Base-by-base conservation (phyloP, 192 early-diverging fungal genomes). In the Chytriomyces confervae region DNA sequence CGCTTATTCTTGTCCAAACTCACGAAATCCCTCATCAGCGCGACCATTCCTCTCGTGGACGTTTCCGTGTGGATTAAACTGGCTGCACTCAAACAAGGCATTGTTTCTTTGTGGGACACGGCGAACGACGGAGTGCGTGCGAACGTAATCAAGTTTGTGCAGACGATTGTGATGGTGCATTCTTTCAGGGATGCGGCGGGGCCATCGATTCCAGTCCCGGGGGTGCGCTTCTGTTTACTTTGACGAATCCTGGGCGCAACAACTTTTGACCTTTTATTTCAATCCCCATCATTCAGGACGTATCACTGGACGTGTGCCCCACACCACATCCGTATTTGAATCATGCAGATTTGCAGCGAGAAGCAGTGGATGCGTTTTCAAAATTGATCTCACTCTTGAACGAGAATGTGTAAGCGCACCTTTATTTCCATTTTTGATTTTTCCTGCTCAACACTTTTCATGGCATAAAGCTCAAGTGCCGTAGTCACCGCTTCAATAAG, bases 401-500 rank as follows among this genome's bases (percentile, higher is more conserved):
- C 13, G 50, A 68, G 29, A 44, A 20, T 20, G 51, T 5, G 9
- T 29, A 9, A 9, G 20, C 20, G 9, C 8, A 20, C 57, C 8
- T 20, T 24, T 29, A 61, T 20, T n/a, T 20, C 24, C 62, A 18
- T 9, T n/a, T 47, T 46, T 57, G n/a, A 13, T 68, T 36, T 36
- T 36, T 36, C 4, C 3, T 36, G 36, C 36, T 36, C 36, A 36
- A 36, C 36, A 36, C 36, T 36, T 36, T 36, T 36, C 36, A 36
- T 36, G 36, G 36, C 29, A 23, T 20, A 44, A 50, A 85, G 81
- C 7, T 53, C 84, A 7, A 75, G 77, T 20, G 84, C 77, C 23
- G 43, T 81, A 6, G 63, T 81, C 7, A 83, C 82, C 24, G 81
- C 83, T 7, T 69, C 82, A n/a, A 79, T 86, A 62, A 83, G 83